Conservation (phyloP, 495 filamentous ascomycete species). For the Aspergillus bertholletiae region DNA sequence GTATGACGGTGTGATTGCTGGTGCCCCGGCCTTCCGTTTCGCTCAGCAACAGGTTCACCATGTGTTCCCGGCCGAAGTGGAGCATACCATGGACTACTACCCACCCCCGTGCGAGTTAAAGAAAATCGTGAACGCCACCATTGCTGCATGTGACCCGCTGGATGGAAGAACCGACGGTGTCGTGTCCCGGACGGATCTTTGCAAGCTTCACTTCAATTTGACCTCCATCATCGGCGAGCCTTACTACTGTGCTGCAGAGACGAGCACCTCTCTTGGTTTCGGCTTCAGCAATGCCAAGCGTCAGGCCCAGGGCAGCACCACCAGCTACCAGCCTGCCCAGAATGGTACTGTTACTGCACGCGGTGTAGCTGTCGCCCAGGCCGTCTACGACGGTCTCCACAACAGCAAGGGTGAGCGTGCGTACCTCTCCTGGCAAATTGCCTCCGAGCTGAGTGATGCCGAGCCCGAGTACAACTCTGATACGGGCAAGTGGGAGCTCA, state of each 20-base stretch:
- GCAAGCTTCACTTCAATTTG: slow-evolving; percentile 44
- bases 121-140: slow-evolving; percentile 49
- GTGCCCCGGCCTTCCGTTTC: slow-evolving; percentile 51
- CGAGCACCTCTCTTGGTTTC: slow-evolving; percentile 30
- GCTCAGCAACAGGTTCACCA: slow-evolving; percentile 50
- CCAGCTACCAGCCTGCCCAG: slow-evolving; percentile 29
- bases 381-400: slow-evolving; percentile 31
- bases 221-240: slow-evolving; percentile 40
- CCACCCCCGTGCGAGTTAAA: slow-evolving; percentile 49
- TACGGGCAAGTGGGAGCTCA: slow-evolving; percentile 18
- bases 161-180: slow-evolving; percentile 53
- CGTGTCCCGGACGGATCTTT: slow-evolving; percentile 48
- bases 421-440: slow-evolving; percentile 33
- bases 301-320: slow-evolving; percentile 23
- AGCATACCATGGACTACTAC: slow-evolving; percentile 46
- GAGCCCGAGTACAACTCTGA: slow-evolving; percentile 17
- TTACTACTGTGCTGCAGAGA: slow-evolving; percentile 47
- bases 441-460: slow-evolving; percentile 26
- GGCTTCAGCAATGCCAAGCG: slow-evolving; percentile 31
- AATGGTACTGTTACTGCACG: slow-evolving; percentile 27
- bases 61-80: slow-evolving; percentile 38
- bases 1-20: slow-evolving; percentile 48
- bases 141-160: slow-evolving; percentile 48
- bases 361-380: slow-evolving; percentile 28
- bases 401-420: slow-evolving; percentile 27